Base-by-base conservation (phyloP, 169 alveolate genomes). In the Cryptosporidium andersoni region DNA sequence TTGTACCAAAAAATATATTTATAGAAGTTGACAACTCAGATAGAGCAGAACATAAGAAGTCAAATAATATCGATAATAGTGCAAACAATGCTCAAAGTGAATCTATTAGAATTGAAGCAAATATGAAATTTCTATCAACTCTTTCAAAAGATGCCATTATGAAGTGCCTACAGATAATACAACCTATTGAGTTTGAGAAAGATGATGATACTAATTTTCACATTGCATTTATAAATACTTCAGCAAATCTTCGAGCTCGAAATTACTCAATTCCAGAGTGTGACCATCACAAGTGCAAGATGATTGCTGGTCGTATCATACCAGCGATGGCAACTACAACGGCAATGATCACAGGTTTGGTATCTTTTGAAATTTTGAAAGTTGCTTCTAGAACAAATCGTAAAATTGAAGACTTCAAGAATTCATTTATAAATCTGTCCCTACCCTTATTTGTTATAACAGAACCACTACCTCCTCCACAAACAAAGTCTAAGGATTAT, bases 291-390 rank as follows among this genome's bases (percentile, higher is more conserved):
- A 95, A 97, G 94, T 97, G 98, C 25, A 98, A 98, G 90, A 93
- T 98, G 95, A 97, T 97, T 42, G 99, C 99, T 9, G 99, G 99
- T 36, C 97, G 97, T 90, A 98, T 98, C 67, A 97, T 98, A 43
- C 99, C 99, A 34, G 99, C 99, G 58, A 95, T 98, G 55, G 99
- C 99, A 53, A 98, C 99, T 36, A 98, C 99, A 34, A 98, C 99
- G 12, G 99, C 99, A 40, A 97, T 97, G 97, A 93, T 97, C 63
- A 96, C 98, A 12, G 99, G 99, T 1, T 90, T 96, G 80, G 99
- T 97, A 7, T 93, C 97, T 56, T 89, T 95, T 40, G 99, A 97
- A 89, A 68, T 68, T 8, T 34, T 58, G 42, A 74, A 74, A 58
- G 68, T 66, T 85, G 97, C 82, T 88, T 94, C 89, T 96, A 96